Evolutionary conservation across 2,329 filamentous ascomycete genomes (phyloP).

Genomic region (Didymella glomerata): DNA sequence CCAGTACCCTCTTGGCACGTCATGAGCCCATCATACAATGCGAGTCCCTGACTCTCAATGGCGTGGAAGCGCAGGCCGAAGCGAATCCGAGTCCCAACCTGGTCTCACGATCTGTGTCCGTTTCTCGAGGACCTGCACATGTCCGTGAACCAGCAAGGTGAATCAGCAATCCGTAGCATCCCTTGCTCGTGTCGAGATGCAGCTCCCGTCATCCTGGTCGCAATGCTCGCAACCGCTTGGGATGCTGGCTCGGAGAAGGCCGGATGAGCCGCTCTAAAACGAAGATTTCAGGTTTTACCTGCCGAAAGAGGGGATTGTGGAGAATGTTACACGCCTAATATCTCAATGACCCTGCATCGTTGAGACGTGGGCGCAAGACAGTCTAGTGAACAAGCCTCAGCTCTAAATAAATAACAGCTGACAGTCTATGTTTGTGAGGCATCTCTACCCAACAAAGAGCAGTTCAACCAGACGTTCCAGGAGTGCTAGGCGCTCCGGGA

Average conservation of each 20-base stretch:
- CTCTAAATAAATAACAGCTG: not conserved
- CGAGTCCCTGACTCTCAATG: conserved; percentile 1
- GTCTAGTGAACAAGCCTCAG: not conserved
- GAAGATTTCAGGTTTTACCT: conserved; percentile 27
- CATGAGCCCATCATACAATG: conserved; percentile 3
- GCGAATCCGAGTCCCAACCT: not conserved
- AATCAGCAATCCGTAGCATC: not conserved
- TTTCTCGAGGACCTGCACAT: not conserved
- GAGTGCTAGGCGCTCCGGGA: conserved; percentile 8
- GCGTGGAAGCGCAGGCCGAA: not conserved
- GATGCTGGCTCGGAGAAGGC: conserved; percentile 28
- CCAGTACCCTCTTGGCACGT: conserved; percentile 4
- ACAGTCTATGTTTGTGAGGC: not conserved
- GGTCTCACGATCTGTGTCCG: not conserved
- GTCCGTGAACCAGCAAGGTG: not conserved
- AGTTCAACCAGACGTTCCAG: not conserved
- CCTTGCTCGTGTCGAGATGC: not conserved
- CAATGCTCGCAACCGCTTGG: not conserved
- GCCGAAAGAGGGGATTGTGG: conserved; percentile 22
- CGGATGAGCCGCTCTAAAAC: conserved; percentile 28
- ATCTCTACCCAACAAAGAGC: not conserved
- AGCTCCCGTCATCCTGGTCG: not conserved
- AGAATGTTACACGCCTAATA: conserved; percentile 3
- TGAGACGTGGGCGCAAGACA: not conserved
- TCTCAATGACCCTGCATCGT: conserved; percentile 1